Evolutionary conservation across 1,284 basidiomycete genomes (phyloP), one percentile per base, ranked within the genome.

Genomic region (Leccinum pachyderme): DNA sequence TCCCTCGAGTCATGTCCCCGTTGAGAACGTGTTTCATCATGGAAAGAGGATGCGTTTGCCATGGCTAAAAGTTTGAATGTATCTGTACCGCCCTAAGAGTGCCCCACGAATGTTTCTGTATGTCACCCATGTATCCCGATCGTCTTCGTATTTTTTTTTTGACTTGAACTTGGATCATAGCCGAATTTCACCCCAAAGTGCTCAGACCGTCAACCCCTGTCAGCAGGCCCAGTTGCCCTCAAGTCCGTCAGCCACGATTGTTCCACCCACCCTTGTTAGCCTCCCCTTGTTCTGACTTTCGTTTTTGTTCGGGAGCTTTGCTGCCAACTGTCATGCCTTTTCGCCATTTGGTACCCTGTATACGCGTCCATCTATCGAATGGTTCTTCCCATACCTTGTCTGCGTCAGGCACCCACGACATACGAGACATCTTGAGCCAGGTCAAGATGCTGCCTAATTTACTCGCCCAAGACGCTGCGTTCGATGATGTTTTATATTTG

Each of bases 31-130:
- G 25, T 29, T 66, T 37, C 62, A 65, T 51, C 70, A 60, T 49
- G 66, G 66, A 35, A 71, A 68, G 61, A 69, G 68, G 48, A 57
- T 63, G 33, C 68, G 66, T 54, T 55, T 72, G 9, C 63, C 65
- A 43, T 73, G 71, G 68, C 47, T 70, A 51, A 72, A 59, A 59
- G 57, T 69, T 31, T 72, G 56, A 69, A 18, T 18, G 18, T 18
- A 18, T 18, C 18, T 56, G 33, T 67, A 60, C 49, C 33, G 7
- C 37, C 48, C 31, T 55, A 27, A 25, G 51, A 52, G 54, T 2
- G 11, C 33, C 27, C 35, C 51, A 51, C 44, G 22, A 46, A 39
- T 39, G 32, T 57, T 54, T 51, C 49, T 55, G 67, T 70, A 63
- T 64, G 63, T 69, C 55, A 49, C 47, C n/a, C 52, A 50, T 69